These are phyloP conservation scores for Trichoderma semiorbis DNA, from an alignment of 2,329 filamentous ascomycete species.

Conservation along the genomic window DNA sequence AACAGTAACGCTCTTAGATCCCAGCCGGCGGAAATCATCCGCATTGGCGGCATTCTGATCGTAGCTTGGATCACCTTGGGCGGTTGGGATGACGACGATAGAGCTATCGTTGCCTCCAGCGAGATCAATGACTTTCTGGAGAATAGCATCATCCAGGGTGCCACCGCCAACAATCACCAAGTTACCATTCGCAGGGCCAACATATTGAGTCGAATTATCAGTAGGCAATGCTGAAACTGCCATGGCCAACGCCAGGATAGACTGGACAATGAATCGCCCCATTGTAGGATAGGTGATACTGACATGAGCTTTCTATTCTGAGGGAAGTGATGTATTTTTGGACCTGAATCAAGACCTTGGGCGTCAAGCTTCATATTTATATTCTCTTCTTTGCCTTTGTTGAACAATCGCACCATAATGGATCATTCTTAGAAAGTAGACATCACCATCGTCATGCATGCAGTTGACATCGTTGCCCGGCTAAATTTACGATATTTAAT, in stretches of 20 bases:
- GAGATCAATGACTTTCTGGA: slow-evolving; percentile 1
- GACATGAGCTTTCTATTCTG: not conserved
- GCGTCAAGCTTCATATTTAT: not conserved
- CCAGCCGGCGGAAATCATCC: not conserved
- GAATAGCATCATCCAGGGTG: not conserved
- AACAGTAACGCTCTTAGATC: slow-evolving; percentile 1
- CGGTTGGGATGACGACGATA: slow-evolving; percentile 7
- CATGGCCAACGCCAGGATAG: not conserved
- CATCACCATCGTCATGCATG: not conserved
- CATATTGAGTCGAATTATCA: not conserved
- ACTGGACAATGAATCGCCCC: not conserved
- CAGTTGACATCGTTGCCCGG: not conserved
- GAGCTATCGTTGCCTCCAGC: slow-evolving; percentile 1
- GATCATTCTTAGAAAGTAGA: slow-evolving; percentile 10
- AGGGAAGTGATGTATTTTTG: not conserved
- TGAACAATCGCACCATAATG: slow-evolving; percentile 2
- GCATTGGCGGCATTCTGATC: slow-evolving; percentile 9
- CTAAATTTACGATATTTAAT: not conserved
- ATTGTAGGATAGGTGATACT: not conserved
- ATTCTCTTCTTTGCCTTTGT: not conserved
- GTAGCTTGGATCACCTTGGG: slow-evolving; percentile 3
- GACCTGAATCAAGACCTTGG: too few species aligned
- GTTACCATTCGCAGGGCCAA: slow-evolving; percentile 9
- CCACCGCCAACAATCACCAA: slow-evolving; percentile 5
- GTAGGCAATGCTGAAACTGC: not conserved